Evolutionary conservation across 805 yeast species (phyloP), one percentile per base, ranked within the genome.

Genomic region (Candida patagonica): DNA sequence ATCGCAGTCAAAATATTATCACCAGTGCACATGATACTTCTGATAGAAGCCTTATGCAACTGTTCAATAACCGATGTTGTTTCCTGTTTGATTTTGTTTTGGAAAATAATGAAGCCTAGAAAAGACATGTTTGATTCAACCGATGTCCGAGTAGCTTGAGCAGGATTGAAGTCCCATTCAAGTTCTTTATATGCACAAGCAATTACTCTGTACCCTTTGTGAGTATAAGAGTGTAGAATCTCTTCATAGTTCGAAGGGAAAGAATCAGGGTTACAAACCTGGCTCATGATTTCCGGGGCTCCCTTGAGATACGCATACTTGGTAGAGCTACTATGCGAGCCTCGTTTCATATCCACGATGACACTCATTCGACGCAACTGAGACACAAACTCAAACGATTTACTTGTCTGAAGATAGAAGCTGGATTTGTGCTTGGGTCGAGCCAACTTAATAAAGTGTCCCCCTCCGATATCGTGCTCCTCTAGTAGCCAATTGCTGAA

Each of bases 1-100:
- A 92, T 74, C 0, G 97, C 98, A 0, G 99, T 92, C 42, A 92
- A 65, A 15, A 92, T 76, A 55, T 92, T 92, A 59, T 92, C 99
- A 40, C 99, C 99, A 0, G 98, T 92, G 60, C 98, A 92, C 98
- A 92, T 92, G 22, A 87, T 65, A 0, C 92, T 83, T 50, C 96
- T 68, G 37, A 92, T 70, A 17, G 74, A 68, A 0, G 98, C 96
- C 5, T 66, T 67, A 17, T 65, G 64, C 37, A 92, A 66, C 43
- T 74, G 69, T 9, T 59, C 47, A 37, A 92, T 67, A 0, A 88
- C 84, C 0, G 64, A 60, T 6, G 66, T 67, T 0, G 96, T 81
- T 1, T 80, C 66, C 1, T 70, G 63, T 55, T 92, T 92, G 53
- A 92, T 66, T 59, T 86, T 84, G 60, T 92, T 92, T 56, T 92